Percentiles rank a stretch among this genome's conserved stretches.
Evolutionary conservation across 495 filamentous ascomycete species (phyloP).

Genomic region (Aspergillus kassunensis): DNA sequence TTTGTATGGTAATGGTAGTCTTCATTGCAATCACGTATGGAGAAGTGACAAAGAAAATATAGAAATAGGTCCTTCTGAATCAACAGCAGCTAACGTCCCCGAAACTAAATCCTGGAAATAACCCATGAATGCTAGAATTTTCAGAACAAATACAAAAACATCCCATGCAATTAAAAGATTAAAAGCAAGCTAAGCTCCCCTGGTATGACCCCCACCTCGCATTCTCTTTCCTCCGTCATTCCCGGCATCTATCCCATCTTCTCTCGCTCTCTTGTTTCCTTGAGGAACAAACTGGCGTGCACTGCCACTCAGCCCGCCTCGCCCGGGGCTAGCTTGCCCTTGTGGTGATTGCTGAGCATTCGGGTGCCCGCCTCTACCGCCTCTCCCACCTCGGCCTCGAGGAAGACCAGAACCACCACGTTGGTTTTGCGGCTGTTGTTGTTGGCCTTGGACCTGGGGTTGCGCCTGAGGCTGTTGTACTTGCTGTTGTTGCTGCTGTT

Average conservation of each 20-base stretch:
- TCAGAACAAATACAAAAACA: conserved; percentile 15
- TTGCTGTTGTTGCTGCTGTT: neutral
- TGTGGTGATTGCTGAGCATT: conserved; percentile 29
- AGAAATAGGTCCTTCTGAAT: no score
- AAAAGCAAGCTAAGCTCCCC: conserved; percentile 25
- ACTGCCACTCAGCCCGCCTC: conserved; percentile 46
- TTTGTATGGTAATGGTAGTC: no score
- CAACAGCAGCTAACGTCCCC: no score
- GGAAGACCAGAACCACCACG: conserved; percentile 43
- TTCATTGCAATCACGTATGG: no score
- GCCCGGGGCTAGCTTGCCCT: conserved; percentile 27
- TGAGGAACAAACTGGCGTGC: conserved; percentile 59
- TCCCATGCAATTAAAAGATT: conserved; percentile 2
- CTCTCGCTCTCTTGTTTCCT: conserved; percentile 62
- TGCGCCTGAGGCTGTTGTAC: conserved; percentile 18
- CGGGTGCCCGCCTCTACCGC: conserved; percentile 47
- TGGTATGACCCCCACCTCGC: conserved; percentile 44
- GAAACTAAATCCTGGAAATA: no score
- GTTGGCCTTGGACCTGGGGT: conserved; percentile 22
- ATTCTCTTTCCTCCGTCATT: conserved; percentile 49
- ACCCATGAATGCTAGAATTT: no score
- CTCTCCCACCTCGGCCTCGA: conserved; percentile 43
- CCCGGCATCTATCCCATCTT: conserved; percentile 52
- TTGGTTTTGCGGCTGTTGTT: conserved; percentile 28
- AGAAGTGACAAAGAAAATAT: no score